phyloP scores from a whole-genome alignment of 2,329 filamentous ascomycete genomes.

The Diaporthe sp. region DNA sequence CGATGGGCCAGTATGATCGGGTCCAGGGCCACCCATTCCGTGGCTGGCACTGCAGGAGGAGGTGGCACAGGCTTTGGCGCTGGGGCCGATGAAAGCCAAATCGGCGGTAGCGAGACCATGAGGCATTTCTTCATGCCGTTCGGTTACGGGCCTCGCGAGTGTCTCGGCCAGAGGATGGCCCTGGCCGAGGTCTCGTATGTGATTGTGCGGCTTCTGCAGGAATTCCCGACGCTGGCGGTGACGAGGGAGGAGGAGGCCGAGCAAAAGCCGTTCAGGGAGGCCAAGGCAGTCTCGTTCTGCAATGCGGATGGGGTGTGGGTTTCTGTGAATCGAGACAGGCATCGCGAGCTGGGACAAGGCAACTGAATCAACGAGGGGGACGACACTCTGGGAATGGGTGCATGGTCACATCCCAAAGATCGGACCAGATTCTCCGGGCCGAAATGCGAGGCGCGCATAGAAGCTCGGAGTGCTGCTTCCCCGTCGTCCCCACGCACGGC shows the following conservation, averaged over 20 bases:
- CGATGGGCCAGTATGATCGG: conserved; percentile 29
- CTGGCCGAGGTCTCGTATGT: conserved; percentile 33
- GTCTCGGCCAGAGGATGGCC: conserved; percentile 37
- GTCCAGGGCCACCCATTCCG: not conserved
- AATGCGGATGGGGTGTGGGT: conserved; percentile 34
- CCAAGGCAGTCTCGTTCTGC: conserved; percentile 37
- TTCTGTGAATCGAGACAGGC: not conserved
- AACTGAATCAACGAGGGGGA: not conserved
- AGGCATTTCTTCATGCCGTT: conserved; percentile 38
- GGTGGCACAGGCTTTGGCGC: not conserved
- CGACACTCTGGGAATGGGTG: not conserved
- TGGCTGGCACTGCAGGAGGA: not conserved
- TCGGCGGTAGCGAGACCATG: conserved; percentile 10
- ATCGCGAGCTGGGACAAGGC: not conserved
- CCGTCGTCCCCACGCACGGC: not conserved
- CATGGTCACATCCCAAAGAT: not conserved
- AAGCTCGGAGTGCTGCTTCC: not conserved
- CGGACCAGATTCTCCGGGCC: conserved; percentile 19
- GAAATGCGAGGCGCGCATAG: not conserved
- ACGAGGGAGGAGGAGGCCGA: conserved; percentile 5
- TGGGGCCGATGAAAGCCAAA: not conserved
- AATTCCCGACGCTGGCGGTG: conserved; percentile 9
- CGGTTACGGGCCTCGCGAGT: conserved; percentile 31
- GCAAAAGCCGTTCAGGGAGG: conserved; percentile 35
- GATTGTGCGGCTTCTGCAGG: conserved; percentile 36